Conservation (phyloP, 768 basidiomycete species). For the Termitomyces eurrhizus region DNA sequence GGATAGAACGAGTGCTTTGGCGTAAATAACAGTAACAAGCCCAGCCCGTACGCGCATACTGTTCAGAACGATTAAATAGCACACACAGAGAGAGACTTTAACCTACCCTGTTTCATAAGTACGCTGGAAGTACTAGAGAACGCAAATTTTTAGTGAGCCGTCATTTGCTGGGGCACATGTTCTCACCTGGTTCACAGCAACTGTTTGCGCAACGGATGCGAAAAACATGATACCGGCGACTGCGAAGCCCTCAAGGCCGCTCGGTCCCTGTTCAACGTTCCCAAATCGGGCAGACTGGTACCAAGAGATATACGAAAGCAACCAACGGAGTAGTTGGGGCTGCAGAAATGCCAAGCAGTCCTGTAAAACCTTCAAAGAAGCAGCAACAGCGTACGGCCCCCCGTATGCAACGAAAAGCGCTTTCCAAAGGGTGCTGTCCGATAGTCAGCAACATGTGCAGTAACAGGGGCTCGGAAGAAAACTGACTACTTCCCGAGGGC, state of each 20-base stretch:
- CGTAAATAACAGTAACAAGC: constrained; percentile 80
- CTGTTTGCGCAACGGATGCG: constrained; percentile 73
- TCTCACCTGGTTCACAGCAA: constrained; percentile 73
- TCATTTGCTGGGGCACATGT: too few relatives aligned
- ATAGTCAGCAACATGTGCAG: neutral
- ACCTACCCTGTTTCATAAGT: constrained; percentile 67
- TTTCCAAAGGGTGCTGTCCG: constrained; percentile 59
- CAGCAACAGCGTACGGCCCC: constrained; percentile 62
- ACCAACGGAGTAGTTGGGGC: constrained; percentile 77
- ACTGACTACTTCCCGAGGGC: constrained; percentile 64
- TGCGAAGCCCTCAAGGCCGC: constrained; percentile 62
- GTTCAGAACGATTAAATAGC: neutral
- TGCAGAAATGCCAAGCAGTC: constrained; percentile 82
- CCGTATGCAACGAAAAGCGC: constrained; percentile 81
- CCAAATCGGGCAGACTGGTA: constrained; percentile 57
- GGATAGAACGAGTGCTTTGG: constrained; percentile 81
- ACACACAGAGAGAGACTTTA: neutral
- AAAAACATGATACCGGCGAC: constrained; percentile 80
- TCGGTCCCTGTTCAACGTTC: constrained; percentile 24
- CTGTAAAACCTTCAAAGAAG: constrained; percentile 67
- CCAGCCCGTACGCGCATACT: constrained; percentile 94
- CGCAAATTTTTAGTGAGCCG: neutral
- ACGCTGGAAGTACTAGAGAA: constrained; percentile 74
- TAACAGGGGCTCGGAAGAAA: neutral
- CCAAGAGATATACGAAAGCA: constrained; percentile 76